These are phyloP conservation scores for Camellia lanceoleosa DNA, from an alignment of 148 eudicot genomes.

Conservation along the genomic window DNA sequence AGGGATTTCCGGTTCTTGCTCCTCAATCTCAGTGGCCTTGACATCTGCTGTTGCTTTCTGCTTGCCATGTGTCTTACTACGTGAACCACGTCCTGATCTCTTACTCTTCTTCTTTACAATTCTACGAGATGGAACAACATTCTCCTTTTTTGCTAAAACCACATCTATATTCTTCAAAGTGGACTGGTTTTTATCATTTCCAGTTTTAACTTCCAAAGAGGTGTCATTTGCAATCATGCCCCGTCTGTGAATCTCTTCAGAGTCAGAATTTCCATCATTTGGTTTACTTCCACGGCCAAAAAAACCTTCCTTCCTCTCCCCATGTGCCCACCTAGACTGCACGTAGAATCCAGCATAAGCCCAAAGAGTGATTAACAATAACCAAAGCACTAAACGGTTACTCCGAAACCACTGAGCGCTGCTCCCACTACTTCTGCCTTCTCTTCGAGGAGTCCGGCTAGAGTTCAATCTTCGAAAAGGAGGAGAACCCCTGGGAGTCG, in stretches of 20 bases:
- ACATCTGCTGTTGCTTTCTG: conserved; percentile 30
- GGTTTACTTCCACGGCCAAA: conserved; percentile 55
- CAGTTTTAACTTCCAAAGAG: conserved; percentile 24
- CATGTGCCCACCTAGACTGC: conserved; percentile 98
- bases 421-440: conserved; percentile 39
- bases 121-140: conserved; percentile 28
- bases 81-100: conserved; percentile 46
- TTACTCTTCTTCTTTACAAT: conserved; percentile 33
- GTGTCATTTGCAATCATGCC: conserved; percentile 40
- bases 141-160: conserved; percentile 30
- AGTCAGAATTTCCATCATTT: conserved; percentile 25
- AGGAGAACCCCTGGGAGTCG: conserved; percentile 87
- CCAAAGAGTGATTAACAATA: conserved; percentile 96
- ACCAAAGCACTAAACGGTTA: conserved; percentile 76
- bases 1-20: conserved; percentile 67
- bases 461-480: conserved; percentile 67
- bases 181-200: conserved; percentile 20
- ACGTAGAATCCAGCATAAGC: conserved; percentile 89
- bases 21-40: conserved; percentile 34
- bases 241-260: conserved; percentile 28
- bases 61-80: conserved; percentile 40
- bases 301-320: conserved; percentile 59
- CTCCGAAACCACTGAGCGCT: conserved; percentile 63
- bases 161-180: conserved; percentile 26
- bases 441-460: conserved; percentile 71